Percentiles rank a stretch among this genome's conserved stretches.
phyloP scores from a whole-genome alignment of 1,139 yeast species.

The Debaryomyces sp. region DNA sequence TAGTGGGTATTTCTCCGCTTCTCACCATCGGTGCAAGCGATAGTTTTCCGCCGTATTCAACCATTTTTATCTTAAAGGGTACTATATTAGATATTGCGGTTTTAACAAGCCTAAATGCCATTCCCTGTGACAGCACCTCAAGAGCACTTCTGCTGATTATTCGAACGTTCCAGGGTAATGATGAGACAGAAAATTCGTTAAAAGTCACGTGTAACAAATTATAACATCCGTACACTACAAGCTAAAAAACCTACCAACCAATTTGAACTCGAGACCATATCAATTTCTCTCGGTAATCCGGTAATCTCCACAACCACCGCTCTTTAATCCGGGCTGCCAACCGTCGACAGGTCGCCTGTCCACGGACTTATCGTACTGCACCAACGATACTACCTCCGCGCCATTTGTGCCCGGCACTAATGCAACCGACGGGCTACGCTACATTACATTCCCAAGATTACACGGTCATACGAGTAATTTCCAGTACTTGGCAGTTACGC shows the following conservation, averaged over 20 bases:
- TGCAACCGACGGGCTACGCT: not conserved
- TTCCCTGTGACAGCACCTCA: not conserved
- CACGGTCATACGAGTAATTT: not conserved
- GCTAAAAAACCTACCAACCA: too few relatives aligned
- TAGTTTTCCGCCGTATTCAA: slow-evolving; percentile 56
- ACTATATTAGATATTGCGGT: slow-evolving; percentile 1
- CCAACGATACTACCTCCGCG: not conserved
- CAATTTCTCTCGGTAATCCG: too few relatives aligned
- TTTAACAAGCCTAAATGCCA: not conserved
- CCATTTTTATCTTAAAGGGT: slow-evolving; percentile 12
- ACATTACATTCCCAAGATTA: slow-evolving; percentile 4
- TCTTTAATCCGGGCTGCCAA: too few relatives aligned
- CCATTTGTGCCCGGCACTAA: not conserved
- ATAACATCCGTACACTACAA: too few relatives aligned
- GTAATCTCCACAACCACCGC: too few relatives aligned
- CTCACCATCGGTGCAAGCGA: slow-evolving; percentile 97
- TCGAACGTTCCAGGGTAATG: not conserved
- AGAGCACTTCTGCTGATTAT: not conserved
- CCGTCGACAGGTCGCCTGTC: too few relatives aligned
- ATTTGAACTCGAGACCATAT: too few relatives aligned
- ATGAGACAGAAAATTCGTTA: not conserved
- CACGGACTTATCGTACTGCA: not conserved
- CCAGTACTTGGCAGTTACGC: slow-evolving; percentile 2
- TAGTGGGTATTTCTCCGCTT: slow-evolving; percentile 89
- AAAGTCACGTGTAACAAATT: not conserved